A percentile compares a stretch with the other conserved stretches of the same genome.
phyloP scores from a whole-genome alignment of 1,284 basidiomycete genomes.

The Heterobasidion parviporum region DNA sequence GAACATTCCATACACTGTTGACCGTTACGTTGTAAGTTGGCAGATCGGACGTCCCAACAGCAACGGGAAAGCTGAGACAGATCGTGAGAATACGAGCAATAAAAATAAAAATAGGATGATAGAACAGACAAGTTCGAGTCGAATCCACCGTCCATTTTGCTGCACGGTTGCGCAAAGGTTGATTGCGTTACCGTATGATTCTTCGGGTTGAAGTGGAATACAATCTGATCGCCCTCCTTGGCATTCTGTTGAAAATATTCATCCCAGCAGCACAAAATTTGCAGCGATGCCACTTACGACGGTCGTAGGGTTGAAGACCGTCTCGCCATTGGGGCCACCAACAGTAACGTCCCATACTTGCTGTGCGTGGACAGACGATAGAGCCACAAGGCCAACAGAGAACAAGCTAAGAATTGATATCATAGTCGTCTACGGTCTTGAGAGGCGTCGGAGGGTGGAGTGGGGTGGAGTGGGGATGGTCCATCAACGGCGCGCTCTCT shows the following conservation, averaged over 20 bases:
- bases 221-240: conserved; percentile 35
- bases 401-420: conserved; percentile 28
- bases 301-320: conserved; percentile 33
- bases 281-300: conserved; percentile 25
- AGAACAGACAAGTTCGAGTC: conserved; percentile 50
- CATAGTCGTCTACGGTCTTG: conserved; percentile 25
- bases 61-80: conserved; percentile 37
- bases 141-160: conserved; percentile 35
- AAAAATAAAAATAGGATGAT: not conserved
- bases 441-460: conserved; percentile 10
- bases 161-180: conserved; percentile 42
- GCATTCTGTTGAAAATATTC: conserved; percentile 29
- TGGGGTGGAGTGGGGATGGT: not conserved
- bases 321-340: conserved; percentile 38
- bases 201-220: conserved; percentile 48
- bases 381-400: conserved; percentile 35
- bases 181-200: conserved; percentile 62
- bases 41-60: conserved; percentile 27
- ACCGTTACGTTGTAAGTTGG: conserved; percentile 37
- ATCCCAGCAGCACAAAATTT: conserved; percentile 18
- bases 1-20: conserved; percentile 17
- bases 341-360: conserved; percentile 39
- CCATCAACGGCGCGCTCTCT: not conserved
- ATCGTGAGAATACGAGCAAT: not conserved
- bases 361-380: conserved; percentile 37